Base-by-base conservation (phyloP, 1,139 yeast genomes). In the Suhomyces coccinellae region DNA sequence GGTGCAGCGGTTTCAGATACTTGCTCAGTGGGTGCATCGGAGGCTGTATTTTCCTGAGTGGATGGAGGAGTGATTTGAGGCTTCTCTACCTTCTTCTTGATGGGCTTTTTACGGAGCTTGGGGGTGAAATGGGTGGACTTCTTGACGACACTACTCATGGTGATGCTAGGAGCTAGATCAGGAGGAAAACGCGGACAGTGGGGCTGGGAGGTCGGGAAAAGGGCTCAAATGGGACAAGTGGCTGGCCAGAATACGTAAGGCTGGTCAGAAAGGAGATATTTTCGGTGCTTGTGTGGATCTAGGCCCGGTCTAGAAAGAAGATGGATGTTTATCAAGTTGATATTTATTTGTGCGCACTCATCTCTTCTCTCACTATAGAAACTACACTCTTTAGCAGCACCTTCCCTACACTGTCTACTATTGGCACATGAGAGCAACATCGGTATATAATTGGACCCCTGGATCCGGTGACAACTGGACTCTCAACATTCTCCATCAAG, bases 71-170 rank as follows among this genome's bases (percentile, higher is more conserved):
- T 53, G 17, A 47, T 45, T 32, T 52, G 52, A 10, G 55, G 47
- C 24, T 41, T 63, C 50, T 38, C 64, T 52, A 13, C 65, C 59
- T 51, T 64, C 56, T 51, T 67, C 49, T 56, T 54, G 29, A 54
- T 41, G 14, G 50, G 48, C 37, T 63, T 62, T 54, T 65, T 63
- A 56, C 65, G 68, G 38, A 71, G 51, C 53, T 69, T 70, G 37
- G 78, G 78, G 36, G 67, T 61, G 55, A 74, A 74, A 46, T 63
- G 73, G 16, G 75, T 61, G 38, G 67, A 63, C 58, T 73, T 72
- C 61, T 69, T 74, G 27, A 76, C 74, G 37, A 76, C 65, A 68
- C 79, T 73, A 69, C 80, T 75, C 81, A 76, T 76, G 40, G n/a
- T 51, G 38, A 27, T 22, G 28, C 26, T 17, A 34, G 13, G 30